phyloP scores from a whole-genome alignment of 2,329 filamentous ascomycete species.

The Fusarium concolor region DNA sequence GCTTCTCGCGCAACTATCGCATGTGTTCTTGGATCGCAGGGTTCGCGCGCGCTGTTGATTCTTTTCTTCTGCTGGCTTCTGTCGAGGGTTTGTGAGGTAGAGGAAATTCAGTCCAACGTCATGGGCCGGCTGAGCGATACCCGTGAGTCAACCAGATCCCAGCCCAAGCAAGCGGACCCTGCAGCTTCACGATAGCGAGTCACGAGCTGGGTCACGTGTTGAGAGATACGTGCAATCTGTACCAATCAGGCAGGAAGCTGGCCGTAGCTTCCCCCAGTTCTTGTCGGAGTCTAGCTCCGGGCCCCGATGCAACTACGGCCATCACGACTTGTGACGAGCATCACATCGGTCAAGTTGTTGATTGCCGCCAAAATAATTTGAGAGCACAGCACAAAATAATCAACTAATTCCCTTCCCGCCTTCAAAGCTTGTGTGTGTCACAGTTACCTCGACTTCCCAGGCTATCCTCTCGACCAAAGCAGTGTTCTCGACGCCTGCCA shows the following conservation, averaged over 20 bases:
- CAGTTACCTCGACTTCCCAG: background rate
- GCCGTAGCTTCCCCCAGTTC: constrained; percentile 30
- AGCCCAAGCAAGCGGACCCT: constrained; percentile 16
- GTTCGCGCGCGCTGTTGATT: constrained; percentile 13
- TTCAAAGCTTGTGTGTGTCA: background rate
- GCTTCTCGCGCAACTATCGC: constrained; percentile 12
- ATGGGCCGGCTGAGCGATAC: constrained; percentile 40
- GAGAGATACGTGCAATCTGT: fast-evolving
- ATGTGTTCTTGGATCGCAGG: background rate
- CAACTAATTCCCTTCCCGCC: background rate
- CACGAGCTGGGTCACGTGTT: constrained; percentile 33
- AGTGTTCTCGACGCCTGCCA: constrained; percentile 31
- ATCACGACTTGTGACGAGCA: constrained; percentile 19
- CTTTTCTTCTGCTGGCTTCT: constrained; percentile 20
- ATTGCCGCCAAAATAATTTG: constrained; percentile 1
- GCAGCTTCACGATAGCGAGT: constrained; percentile 15
- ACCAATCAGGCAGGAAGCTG: constrained; percentile 36
- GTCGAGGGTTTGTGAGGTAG: constrained; percentile 36
- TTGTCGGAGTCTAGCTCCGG: constrained; percentile 34
- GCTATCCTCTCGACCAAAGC: constrained; percentile 13
- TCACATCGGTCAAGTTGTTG: constrained; percentile 15
- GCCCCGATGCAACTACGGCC: constrained; percentile 35
- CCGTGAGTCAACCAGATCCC: constrained; percentile 20
- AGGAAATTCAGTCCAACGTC: constrained; percentile 36
- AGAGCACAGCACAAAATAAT: background rate